Percentiles rank a stretch among this genome's conserved stretches.
Conservation (phyloP, 2,329 filamentous ascomycete genomes). For the Ophiocordyceps australis region DNA sequence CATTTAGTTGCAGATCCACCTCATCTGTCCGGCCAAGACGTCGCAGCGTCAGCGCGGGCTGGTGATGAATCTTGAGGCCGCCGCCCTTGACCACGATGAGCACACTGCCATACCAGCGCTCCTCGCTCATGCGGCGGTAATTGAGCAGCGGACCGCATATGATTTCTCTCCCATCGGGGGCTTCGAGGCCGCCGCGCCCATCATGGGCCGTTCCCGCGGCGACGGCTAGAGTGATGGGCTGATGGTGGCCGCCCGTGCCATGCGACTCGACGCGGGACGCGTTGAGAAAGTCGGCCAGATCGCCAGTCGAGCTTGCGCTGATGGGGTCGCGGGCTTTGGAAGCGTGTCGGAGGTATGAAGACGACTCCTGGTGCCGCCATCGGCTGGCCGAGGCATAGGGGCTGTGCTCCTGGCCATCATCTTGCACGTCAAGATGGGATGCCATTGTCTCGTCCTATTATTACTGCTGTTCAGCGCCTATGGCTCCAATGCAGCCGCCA, state of each 20-base stretch:
- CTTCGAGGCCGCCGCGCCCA: constrained; percentile 5
- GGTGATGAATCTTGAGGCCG: constrained; percentile 33
- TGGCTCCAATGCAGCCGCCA: too few relatives aligned
- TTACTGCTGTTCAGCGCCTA: too few relatives aligned
- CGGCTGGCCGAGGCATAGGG: constrained; percentile 35
- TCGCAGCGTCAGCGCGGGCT: constrained; percentile 40
- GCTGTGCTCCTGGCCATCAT: constrained; percentile 17
- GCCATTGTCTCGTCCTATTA: too few relatives aligned
- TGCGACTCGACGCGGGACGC: constrained; percentile 27
- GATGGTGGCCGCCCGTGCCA: constrained; percentile 17
- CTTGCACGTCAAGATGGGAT: too few relatives aligned
- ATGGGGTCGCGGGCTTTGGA: constrained; percentile 13
- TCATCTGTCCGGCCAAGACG: constrained; percentile 13
- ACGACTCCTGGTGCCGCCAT: constrained; percentile 48
- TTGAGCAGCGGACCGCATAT: constrained; percentile 60
- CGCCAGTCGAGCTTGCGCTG: constrained; percentile 22
- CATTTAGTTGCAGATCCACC: constrained; percentile 10
- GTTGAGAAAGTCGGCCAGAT: constrained; percentile 39
- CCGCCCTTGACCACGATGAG: constrained; percentile 65
- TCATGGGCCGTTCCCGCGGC: constrained; percentile 13
- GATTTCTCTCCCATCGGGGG: constrained; percentile 36
- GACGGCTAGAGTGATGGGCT: constrained; percentile 29
- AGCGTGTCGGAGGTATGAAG: constrained; percentile 31
- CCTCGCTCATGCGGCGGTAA: constrained; percentile 57
- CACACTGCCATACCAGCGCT: constrained; percentile 69